Evolutionary conservation across 768 basidiomycete species (phyloP).

Genomic region (Panellus pusillus): DNA sequence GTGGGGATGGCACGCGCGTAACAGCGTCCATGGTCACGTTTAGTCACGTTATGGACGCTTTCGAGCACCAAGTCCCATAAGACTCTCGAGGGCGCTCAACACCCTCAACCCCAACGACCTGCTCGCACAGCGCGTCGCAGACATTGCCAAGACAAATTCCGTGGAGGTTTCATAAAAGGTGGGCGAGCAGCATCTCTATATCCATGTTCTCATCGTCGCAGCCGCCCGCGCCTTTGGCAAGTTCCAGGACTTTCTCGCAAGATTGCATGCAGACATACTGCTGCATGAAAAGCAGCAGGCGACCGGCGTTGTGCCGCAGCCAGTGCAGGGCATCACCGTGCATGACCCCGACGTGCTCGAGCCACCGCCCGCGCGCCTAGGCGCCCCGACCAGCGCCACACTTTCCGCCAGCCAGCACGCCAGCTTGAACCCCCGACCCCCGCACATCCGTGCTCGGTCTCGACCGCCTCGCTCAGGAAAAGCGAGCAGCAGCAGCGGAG

Average conservation of each 20-base stretch:
- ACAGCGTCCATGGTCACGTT: constrained; percentile 13
- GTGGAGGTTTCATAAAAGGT: constrained; percentile 73
- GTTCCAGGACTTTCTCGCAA: constrained; percentile 75
- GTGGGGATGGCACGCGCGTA: constrained; percentile 24
- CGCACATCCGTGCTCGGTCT: constrained; percentile 81
- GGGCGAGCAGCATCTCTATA: constrained; percentile 16
- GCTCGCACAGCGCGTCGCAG: constrained; percentile 74
- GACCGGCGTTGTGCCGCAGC: constrained; percentile 52
- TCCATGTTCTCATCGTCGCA: constrained; percentile 2
- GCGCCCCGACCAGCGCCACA: constrained; percentile 77
- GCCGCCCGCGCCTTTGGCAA: constrained; percentile 84
- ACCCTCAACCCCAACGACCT: constrained; percentile 80
- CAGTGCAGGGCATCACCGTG: constrained; percentile 77
- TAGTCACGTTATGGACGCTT: constrained; percentile 40
- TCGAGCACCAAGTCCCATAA: constrained; percentile 69
- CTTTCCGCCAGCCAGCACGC: constrained; percentile 75
- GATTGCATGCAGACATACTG: constrained; percentile 78
- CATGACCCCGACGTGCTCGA: constrained; percentile 82
- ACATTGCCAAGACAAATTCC: constrained; percentile 73
- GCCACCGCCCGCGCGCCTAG: constrained; percentile 73
- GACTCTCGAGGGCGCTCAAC: constrained; percentile 80
- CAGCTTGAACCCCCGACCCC: constrained; percentile 80
- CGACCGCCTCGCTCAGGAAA: constrained; percentile 86
- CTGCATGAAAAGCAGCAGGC: constrained; percentile 68
- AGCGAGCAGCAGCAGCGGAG: constrained; percentile 62